Conservation (phyloP, 371 early-diverging fungal genomes). For the Haplosporangium sp. region DNA sequence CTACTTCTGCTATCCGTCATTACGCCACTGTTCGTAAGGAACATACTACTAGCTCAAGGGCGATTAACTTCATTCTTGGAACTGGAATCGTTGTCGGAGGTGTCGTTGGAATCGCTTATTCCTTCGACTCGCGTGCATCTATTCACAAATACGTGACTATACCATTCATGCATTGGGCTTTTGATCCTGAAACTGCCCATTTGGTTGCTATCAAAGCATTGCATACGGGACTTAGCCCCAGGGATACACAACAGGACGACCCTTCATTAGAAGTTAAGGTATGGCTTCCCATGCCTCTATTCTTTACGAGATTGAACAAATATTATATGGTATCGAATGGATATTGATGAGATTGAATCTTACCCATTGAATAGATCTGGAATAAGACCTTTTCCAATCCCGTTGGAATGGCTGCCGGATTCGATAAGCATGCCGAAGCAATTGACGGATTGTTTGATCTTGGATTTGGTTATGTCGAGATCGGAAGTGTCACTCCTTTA, state of each 20-base stretch:
- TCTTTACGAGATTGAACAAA: not conserved
- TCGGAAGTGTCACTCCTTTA: conserved; percentile 85
- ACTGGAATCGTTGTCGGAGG: conserved; percentile 50
- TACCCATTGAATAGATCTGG: conserved; percentile 62
- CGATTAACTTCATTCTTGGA: conserved; percentile 58
- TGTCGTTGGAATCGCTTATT: conserved; percentile 63
- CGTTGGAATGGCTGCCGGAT: conserved; percentile 89
- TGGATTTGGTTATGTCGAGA: conserved; percentile 90
- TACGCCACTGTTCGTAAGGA: conserved; percentile 52
- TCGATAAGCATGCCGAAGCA: conserved; percentile 88
- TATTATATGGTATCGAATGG: not conserved
- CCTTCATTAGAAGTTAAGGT: conserved; percentile 62
- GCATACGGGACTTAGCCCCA: conserved; percentile 68
- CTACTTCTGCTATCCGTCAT: conserved; percentile 29
- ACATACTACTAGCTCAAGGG: conserved; percentile 39
- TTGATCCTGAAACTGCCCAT: conserved; percentile 83
- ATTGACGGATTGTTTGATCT: conserved; percentile 80
- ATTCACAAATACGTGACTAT: conserved; percentile 69
- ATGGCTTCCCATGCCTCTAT: not conserved
- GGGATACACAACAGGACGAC: conserved; percentile 64
- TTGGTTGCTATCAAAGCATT: conserved; percentile 67
- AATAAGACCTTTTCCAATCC: conserved; percentile 79
- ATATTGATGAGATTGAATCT: not conserved
- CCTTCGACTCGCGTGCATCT: conserved; percentile 77
- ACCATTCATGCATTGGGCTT: conserved; percentile 71